Conservation (phyloP, 805 yeast species). For the Saturnispora diversa region DNA sequence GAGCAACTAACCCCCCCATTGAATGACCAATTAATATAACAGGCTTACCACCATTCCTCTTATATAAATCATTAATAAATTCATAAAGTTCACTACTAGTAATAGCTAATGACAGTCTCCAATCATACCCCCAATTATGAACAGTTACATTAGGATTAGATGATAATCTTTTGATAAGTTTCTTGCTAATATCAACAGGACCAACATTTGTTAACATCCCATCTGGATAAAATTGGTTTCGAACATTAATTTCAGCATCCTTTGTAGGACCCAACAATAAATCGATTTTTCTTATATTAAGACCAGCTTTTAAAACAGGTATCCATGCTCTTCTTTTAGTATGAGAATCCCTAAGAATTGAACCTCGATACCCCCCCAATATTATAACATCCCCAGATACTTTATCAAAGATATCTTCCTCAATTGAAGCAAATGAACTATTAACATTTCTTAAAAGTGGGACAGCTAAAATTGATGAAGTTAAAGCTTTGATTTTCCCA, state of each 20-base stretch:
- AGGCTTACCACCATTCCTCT: conserved; percentile 43
- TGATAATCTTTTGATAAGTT: conserved; percentile 45
- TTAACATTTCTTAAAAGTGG: conserved; percentile 7
- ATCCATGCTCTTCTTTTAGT: conserved; percentile 74
- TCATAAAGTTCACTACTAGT: conserved; percentile 43
- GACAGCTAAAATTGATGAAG: conserved; percentile 41
- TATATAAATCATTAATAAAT: conserved; percentile 39
- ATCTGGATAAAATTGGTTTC: conserved; percentile 51
- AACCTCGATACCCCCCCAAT: conserved; percentile 86
- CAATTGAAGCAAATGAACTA: neutral
- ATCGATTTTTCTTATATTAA: conserved; percentile 62
- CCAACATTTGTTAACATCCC: conserved; percentile 79
- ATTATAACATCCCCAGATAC: conserved; percentile 73
- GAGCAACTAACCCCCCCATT: conserved; percentile 89
- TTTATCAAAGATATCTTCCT: conserved; percentile 34
- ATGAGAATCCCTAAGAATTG: conserved; percentile 55
- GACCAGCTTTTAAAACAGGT: conserved; percentile 73
- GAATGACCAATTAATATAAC: conserved; percentile 78
- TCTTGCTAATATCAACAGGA: conserved; percentile 71
- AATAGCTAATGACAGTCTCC: conserved; percentile 70
- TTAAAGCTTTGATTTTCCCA: conserved; percentile 62
- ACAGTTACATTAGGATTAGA: conserved; percentile 53
- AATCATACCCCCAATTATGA: conserved; percentile 83
- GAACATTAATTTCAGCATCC: conserved; percentile 57
- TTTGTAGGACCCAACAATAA: conserved; percentile 63